Evolutionary conservation across 495 filamentous ascomycete species (phyloP).

Genomic region (Aspergillus campestris): DNA sequence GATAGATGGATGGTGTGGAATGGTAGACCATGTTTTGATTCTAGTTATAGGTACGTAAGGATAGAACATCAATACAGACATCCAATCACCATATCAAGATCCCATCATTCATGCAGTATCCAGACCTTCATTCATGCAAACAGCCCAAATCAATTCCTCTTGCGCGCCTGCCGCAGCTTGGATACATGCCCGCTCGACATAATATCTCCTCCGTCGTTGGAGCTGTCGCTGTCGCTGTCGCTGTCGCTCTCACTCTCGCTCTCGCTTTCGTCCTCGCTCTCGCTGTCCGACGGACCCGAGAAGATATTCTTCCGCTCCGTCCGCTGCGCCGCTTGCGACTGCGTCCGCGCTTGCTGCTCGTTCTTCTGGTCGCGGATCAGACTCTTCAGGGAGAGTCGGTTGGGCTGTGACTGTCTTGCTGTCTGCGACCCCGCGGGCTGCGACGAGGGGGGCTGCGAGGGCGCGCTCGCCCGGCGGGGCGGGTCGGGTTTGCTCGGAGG

Average conservation of each 20-base stretch:
- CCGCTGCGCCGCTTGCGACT: background rate
- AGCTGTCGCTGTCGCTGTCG: conserved; percentile 2
- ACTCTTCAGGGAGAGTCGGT: conserved; percentile 6
- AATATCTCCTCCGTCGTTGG: conserved; percentile 8
- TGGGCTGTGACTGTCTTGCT: background rate
- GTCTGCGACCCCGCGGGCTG: background rate
- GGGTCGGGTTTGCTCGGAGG: background rate
- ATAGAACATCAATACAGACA: no score
- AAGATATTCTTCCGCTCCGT: conserved; percentile 3
- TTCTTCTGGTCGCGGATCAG: conserved; percentile 4
- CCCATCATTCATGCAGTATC: background rate
- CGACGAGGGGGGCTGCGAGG: background rate
- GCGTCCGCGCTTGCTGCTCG: conserved; percentile 2
- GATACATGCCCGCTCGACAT: conserved; percentile 9
- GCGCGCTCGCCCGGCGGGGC: no score
- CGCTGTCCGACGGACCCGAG: conserved; percentile 3
- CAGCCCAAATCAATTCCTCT: background rate
- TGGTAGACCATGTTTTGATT: no score
- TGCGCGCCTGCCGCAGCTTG: background rate
- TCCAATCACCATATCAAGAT: no score
- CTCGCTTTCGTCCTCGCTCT: conserved; percentile 10
- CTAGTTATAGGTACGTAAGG: no score
- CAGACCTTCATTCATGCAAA: background rate
- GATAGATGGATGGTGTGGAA: no score
- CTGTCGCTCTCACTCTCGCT: conserved; percentile 5